A percentile compares a stretch with the other conserved stretches of the same genome.
phyloP scores from a whole-genome alignment of 1,284 basidiomycete species.

The Thecaphora frezii region DNA sequence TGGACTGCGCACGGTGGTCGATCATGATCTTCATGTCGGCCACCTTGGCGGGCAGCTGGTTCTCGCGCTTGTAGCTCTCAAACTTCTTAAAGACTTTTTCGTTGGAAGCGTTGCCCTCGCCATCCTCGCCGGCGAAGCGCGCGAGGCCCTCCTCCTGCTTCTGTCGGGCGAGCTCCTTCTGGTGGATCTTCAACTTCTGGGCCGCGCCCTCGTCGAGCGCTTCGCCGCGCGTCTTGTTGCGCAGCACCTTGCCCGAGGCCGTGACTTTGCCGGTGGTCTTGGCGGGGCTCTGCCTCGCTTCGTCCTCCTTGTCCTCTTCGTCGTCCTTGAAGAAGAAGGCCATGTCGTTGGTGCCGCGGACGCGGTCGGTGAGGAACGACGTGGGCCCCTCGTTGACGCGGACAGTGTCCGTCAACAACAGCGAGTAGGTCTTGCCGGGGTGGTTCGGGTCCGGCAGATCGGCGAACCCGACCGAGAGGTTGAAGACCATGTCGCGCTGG shows the following conservation, averaged over 20 bases:
- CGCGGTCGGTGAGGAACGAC: slow-evolving; percentile 74
- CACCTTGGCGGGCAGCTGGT: slow-evolving; percentile 70
- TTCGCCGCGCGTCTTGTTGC: slow-evolving; percentile 69
- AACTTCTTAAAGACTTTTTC: slow-evolving; percentile 84
- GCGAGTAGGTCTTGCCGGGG: slow-evolving; percentile 77
- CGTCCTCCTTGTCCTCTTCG: slow-evolving; percentile 27
- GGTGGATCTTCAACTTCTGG: slow-evolving; percentile 83
- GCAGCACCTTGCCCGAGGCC: slow-evolving; percentile 51
- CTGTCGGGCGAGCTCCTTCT: slow-evolving; percentile 76
- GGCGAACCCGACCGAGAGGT: slow-evolving; percentile 79
- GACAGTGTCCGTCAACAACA: slow-evolving; percentile 88
- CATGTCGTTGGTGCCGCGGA: slow-evolving; percentile 68
- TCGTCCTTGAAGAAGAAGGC: slow-evolving; percentile 74
- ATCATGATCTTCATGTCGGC: slow-evolving; percentile 73
- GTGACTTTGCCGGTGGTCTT: slow-evolving; percentile 40
- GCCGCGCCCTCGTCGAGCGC: slow-evolving; percentile 71
- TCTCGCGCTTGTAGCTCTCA: slow-evolving; percentile 94
- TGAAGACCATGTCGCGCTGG: slow-evolving; percentile 80
- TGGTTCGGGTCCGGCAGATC: slow-evolving; percentile 70
- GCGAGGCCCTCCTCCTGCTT: slow-evolving; percentile 81
- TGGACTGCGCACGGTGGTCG: slow-evolving; percentile 84
- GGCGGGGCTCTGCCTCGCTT: slow-evolving; percentile 22
- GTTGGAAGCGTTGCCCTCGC: slow-evolving; percentile 67
- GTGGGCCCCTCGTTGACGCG: slow-evolving; percentile 70
- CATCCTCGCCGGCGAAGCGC: slow-evolving; percentile 68